These are phyloP conservation scores for Triangularia setosa DNA, from an alignment of 2,329 filamentous ascomycete genomes.

Conservation along the genomic window DNA sequence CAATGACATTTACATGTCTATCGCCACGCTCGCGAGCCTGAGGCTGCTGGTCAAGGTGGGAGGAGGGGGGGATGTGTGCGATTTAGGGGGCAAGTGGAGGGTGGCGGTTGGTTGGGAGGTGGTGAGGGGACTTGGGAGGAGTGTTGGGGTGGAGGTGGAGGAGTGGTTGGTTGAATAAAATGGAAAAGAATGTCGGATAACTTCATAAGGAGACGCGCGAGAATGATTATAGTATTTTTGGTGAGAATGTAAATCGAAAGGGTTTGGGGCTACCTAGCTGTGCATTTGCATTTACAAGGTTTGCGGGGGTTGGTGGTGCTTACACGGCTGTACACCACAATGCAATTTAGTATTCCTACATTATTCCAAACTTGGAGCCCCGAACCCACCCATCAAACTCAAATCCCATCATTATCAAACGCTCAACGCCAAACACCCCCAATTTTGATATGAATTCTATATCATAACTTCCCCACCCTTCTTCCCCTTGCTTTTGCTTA, in stretches of 20 bases:
- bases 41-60: constrained; percentile 65
- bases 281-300: no score
- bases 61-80: constrained; percentile 57
- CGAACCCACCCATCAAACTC: not conserved
- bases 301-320: no score
- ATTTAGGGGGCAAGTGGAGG: constrained; percentile 69
- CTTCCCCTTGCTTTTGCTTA: not conserved
- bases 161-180: constrained; percentile 72
- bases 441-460: not conserved
- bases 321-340: no score
- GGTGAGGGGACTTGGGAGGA: constrained; percentile 64
- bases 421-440: not conserved
- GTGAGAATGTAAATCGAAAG: no score
- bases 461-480: not conserved
- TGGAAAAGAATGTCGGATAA: no score
- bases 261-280: no score
- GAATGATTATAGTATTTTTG: no score
- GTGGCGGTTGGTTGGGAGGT: constrained; percentile 78
- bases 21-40: constrained; percentile 70
- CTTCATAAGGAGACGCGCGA: no score
- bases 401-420: not conserved
- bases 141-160: constrained; percentile 72
- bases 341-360: not conserved
- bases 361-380: not conserved
- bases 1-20: constrained; percentile 55